phyloP scores from a whole-genome alignment of 495 filamentous ascomycete genomes.

The Xanthoparmelia taractica region DNA sequence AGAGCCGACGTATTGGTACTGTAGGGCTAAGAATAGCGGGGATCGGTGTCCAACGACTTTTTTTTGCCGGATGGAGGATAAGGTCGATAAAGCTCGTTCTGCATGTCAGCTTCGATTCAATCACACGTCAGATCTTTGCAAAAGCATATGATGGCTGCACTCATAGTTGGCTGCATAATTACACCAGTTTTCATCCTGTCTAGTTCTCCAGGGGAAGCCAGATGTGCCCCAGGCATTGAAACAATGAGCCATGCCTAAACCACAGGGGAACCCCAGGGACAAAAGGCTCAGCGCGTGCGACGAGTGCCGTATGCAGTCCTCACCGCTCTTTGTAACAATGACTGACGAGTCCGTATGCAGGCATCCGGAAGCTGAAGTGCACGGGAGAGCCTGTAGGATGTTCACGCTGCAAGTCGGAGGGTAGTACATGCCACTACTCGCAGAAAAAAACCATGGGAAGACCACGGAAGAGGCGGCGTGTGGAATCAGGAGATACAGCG shows the following conservation, averaged over 20 bases:
- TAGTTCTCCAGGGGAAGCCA: no score
- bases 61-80: no score
- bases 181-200: no score
- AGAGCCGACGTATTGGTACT: no score
- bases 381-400: conserved; percentile 51
- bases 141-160: no score
- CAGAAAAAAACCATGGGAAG: conserved; percentile 56
- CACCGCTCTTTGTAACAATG: neutral
- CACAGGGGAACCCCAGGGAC: neutral
- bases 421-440: conserved; percentile 50
- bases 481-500: conserved; percentile 10
- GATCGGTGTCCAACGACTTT: no score
- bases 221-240: no score
- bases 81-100: no score
- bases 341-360: conserved; percentile 30
- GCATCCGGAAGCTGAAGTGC: conserved; percentile 53
- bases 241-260: neutral
- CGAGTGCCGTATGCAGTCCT: conserved; percentile 49
- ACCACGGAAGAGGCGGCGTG: conserved; percentile 47
- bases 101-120: no score
- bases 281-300: conserved; percentile 52
- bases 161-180: no score
- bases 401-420: conserved; percentile 47
- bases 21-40: no score
- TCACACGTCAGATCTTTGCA: no score